These are phyloP conservation scores for Daldinia decipiens DNA, from an alignment of 495 filamentous ascomycete species.

Conservation along the genomic window DNA sequence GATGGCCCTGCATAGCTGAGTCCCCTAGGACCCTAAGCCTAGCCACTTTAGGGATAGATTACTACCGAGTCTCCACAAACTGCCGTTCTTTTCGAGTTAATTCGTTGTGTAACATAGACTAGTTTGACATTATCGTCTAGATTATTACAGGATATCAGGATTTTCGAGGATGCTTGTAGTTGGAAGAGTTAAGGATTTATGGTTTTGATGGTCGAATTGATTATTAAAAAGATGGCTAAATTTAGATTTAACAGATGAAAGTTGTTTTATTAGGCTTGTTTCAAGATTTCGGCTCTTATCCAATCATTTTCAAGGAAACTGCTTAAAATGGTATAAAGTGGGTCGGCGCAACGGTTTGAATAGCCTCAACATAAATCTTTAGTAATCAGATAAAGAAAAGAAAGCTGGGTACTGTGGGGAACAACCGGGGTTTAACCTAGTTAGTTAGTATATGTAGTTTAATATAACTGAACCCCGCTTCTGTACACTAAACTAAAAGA, in stretches of 20 bases:
- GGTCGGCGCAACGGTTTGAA: not conserved
- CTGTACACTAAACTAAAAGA: too few relatives aligned
- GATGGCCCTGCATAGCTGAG: not conserved
- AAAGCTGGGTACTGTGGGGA: too few relatives aligned
- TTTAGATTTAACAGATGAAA: not conserved
- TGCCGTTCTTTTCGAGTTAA: not conserved
- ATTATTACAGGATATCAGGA: not conserved
- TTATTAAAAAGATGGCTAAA: not conserved
- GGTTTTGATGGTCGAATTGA: not conserved
- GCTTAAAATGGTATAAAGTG: slow-evolving; percentile 9
- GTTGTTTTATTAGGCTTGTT: not conserved
- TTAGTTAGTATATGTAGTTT: too few relatives aligned
- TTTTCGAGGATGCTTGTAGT: not conserved
- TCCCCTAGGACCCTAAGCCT: not conserved
- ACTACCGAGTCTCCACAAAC: not conserved
- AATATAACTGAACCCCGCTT: too few relatives aligned
- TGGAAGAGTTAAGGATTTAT: not conserved
- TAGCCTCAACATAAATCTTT: slow-evolving; percentile 4
- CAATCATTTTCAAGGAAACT: not conserved
- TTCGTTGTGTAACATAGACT: slow-evolving; percentile 5
- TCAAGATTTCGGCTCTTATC: not conserved
- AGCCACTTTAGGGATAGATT: slow-evolving; percentile 10
- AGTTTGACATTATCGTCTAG: not conserved
- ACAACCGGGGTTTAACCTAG: too few relatives aligned
- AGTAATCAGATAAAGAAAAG: not conserved